These are phyloP conservation scores for Berkeleyomyces rouxiae DNA, from an alignment of 2,329 filamentous ascomycete genomes.

Conservation along the genomic window DNA sequence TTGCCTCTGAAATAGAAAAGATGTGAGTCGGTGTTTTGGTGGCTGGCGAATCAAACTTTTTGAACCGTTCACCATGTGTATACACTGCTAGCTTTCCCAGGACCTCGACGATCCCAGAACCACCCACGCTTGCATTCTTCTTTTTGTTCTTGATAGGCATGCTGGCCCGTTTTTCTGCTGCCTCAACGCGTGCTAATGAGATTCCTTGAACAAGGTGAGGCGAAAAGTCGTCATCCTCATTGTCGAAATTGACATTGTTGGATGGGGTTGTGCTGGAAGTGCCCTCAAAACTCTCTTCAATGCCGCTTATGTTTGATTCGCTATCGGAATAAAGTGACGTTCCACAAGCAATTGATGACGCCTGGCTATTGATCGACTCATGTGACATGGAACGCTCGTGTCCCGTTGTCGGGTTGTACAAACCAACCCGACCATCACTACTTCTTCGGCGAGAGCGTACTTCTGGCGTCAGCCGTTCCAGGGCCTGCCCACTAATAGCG, in stretches of 20 bases:
- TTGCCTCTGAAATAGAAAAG: conserved; percentile 76
- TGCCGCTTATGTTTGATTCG: not conserved
- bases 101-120: not conserved
- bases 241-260: not conserved
- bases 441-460: not conserved
- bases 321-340: not conserved
- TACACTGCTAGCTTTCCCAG: conserved; percentile 68
- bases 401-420: not conserved
- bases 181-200: not conserved
- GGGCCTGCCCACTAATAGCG: conserved; percentile 21
- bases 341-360: not conserved
- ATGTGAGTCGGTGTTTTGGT: conserved; percentile 49
- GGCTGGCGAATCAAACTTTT: conserved; percentile 48
- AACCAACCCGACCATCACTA: conserved; percentile 9
- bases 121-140: not conserved
- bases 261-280: not conserved
- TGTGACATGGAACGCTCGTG: not conserved
- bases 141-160: not conserved
- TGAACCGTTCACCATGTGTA: conserved; percentile 71
- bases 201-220: not conserved
- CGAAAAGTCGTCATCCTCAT: not conserved
- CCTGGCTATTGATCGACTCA: conserved; percentile 1
- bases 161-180: not conserved
- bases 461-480: conserved; percentile 13
- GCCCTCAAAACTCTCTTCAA: not conserved